Evolutionary conservation across 2,329 filamentous ascomycete species (phyloP), one percentile per base, ranked within the genome.

Genomic region (Amesomyces nigricolor): DNA sequence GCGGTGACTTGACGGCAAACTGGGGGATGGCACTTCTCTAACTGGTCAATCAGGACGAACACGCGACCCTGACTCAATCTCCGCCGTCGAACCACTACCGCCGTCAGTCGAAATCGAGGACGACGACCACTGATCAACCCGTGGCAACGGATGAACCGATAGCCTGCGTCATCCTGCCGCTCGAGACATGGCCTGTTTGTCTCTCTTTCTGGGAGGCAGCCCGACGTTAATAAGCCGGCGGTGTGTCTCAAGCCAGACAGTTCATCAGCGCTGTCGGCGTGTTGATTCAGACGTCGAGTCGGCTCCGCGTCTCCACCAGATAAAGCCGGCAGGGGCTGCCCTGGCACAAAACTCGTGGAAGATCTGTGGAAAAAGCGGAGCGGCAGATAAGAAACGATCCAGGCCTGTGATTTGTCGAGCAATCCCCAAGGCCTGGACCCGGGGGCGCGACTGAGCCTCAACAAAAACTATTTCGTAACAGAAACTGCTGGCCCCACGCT

Each of bases 401-500:
- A 10, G 22, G 11, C 7, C 29, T 42, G 13, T 59, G 53, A 61
- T 61, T 61, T 30, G 59, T 32, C 50, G 9, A 14, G 1, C 0
- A 4, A 38, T 37, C 30, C 50, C 57, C 47, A 16, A 32, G 16
- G 42, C 35, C 26, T 54, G 48, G 40, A 16, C 14, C 47, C 46
- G 44, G 39, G 26, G 42, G 35, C 14, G 3, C 17, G 45, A 40
- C 39, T 53, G 53, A 54, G 54, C 46, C 56, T 56, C 55, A 58
- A 26, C 40, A 53, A 17, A 61, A 59, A 54, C 53, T 19, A 58
- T 59, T 54, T 59, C 16, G 57, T 61, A 61, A 61, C 40, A 51
- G 35, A 56, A 59, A 59, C 51, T 29, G 3, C 11, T 4, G 29
- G 40, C 44, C 53, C 56, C 54, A 58, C 55, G 48, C 47, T 51